These are phyloP conservation scores for Rhododendron molle DNA, from an alignment of 148 eudicot species.

Conservation along the genomic window DNA sequence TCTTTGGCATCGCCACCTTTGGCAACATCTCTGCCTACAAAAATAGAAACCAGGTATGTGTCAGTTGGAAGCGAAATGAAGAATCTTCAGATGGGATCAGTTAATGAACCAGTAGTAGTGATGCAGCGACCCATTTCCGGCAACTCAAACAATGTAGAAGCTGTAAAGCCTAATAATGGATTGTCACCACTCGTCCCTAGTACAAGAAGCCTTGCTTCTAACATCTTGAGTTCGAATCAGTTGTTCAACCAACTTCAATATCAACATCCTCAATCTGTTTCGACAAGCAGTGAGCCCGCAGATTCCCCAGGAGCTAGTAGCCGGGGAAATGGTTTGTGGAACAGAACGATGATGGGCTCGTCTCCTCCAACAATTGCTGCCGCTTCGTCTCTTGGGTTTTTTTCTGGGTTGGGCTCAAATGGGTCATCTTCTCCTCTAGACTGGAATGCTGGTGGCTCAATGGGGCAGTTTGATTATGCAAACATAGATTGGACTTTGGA, in stretches of 20 bases:
- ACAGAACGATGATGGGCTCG: constrained; percentile 20
- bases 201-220: constrained; percentile 49
- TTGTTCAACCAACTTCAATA: constrained; percentile 49
- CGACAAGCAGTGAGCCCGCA: constrained; percentile 30
- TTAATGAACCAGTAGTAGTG: constrained; percentile 64
- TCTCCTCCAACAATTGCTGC: constrained; percentile 62
- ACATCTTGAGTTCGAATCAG: constrained; percentile 43
- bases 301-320: constrained; percentile 26
- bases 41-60: constrained; percentile 43
- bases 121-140: constrained; percentile 76
- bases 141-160: constrained; percentile 33
- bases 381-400: constrained; percentile 88
- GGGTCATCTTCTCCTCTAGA: constrained; percentile 77
- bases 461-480: constrained; percentile 60
- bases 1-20: constrained; percentile 53
- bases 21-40: constrained; percentile 44
- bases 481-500: constrained; percentile 90
- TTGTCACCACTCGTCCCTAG: constrained; percentile 38
- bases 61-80: constrained; percentile 50
- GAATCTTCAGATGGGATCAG: constrained; percentile 51
- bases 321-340: constrained; percentile 35
- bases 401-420: constrained; percentile 28
- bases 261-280: constrained; percentile 45
- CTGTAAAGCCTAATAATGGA: constrained; percentile 41
- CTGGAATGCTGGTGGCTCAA: constrained; percentile 69